Conservation (phyloP, 164 flowering plant genomes). For the Vitis amurensis region DNA sequence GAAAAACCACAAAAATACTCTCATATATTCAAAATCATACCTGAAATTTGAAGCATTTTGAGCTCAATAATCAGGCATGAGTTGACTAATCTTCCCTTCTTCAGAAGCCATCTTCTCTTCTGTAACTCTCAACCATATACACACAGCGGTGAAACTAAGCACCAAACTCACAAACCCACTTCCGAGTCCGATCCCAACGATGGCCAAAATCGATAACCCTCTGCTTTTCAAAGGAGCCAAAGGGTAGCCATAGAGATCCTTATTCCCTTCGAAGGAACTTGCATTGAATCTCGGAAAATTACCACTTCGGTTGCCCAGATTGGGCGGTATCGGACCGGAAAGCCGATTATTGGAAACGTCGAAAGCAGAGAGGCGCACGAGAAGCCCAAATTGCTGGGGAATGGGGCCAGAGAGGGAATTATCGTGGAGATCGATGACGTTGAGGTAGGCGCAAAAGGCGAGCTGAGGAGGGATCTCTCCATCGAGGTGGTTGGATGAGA, state of each 20-base stretch:
- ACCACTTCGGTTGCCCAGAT: constrained; percentile 64
- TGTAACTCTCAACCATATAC: constrained; percentile 83
- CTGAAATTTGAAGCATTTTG: not conserved
- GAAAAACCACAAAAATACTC: not conserved
- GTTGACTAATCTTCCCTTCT: constrained; percentile 72
- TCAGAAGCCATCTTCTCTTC: constrained; percentile 62
- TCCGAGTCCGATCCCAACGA: constrained; percentile 91
- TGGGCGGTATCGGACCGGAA: constrained; percentile 66
- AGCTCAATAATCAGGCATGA: constrained; percentile 84
- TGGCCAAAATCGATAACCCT: constrained; percentile 70
- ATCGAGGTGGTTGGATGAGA: constrained; percentile 66
- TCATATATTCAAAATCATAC: constrained; percentile 2
- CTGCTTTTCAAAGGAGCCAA: constrained; percentile 47
- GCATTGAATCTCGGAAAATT: constrained; percentile 69
- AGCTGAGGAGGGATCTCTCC: constrained; percentile 76
- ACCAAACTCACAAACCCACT: constrained; percentile 86
- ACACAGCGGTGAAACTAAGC: constrained; percentile 84
- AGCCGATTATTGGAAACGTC: constrained; percentile 75
- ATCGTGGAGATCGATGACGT: constrained; percentile 82
- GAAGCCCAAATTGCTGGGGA: constrained; percentile 67
- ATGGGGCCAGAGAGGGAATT: constrained; percentile 71
- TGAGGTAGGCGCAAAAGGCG: constrained; percentile 77
- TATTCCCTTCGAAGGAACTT: constrained; percentile 70
- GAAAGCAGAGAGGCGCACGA: constrained; percentile 68
- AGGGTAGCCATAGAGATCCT: constrained; percentile 88